These are phyloP conservation scores for Dioszegia hungarica DNA, from an alignment of 768 basidiomycete species.

Conservation along the genomic window DNA sequence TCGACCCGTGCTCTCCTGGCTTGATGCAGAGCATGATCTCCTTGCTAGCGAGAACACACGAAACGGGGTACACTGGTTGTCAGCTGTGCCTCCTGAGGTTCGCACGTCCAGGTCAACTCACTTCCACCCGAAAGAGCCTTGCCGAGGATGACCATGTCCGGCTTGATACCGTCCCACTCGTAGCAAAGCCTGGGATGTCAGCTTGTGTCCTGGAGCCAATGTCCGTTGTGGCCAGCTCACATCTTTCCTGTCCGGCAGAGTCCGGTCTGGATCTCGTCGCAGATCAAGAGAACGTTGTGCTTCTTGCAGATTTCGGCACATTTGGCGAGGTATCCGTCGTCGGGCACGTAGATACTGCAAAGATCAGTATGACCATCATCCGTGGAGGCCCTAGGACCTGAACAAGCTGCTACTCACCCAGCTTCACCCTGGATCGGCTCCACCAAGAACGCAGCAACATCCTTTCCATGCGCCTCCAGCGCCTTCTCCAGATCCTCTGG, in stretches of 20 bases:
- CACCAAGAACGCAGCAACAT: conserved; percentile 86
- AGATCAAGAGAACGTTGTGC: conserved; percentile 91
- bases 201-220: neutral
- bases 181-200: conserved; percentile 58
- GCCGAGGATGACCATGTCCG: conserved; percentile 87
- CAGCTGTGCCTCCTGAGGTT: neutral
- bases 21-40: conserved; percentile 92
- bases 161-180: conserved; percentile 79
- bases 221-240: conserved; percentile 39
- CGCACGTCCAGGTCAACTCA: conserved; percentile 53
- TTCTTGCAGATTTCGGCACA: conserved; percentile 81
- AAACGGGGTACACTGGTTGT: conserved; percentile 81
- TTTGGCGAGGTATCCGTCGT: conserved; percentile 72
- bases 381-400: neutral
- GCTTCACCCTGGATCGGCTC: conserved; percentile 99
- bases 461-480: conserved; percentile 69
- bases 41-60: conserved; percentile 82
- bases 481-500: conserved; percentile 76
- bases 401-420: conserved; percentile 58
- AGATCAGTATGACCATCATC: neutral
- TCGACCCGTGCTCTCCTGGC: conserved; percentile 93
- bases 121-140: conserved; percentile 95
- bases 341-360: conserved; percentile 81
- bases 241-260: conserved; percentile 89
- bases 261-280: conserved; percentile 98